These are phyloP conservation scores for Corylus americana DNA, from an alignment of 306 rosid species.

Conservation along the genomic window DNA sequence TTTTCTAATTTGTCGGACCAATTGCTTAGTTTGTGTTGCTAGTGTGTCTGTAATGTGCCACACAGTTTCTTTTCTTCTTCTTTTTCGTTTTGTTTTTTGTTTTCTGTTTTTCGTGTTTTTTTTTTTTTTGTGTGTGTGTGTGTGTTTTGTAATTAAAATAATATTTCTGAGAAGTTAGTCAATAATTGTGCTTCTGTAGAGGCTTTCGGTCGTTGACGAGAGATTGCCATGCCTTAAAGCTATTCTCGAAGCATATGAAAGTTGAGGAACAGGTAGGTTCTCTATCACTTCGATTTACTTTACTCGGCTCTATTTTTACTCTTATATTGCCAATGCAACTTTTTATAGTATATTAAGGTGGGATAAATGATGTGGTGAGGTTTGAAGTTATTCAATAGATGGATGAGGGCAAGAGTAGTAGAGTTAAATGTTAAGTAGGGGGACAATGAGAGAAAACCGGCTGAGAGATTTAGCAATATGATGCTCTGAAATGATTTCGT, in stretches of 20 bases:
- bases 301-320: not conserved
- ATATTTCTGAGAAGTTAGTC: constrained; percentile 5
- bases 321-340: not conserved
- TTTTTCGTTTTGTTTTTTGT: too few relatives aligned
- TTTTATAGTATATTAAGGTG: not conserved
- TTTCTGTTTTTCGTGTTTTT: too few relatives aligned
- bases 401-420: not conserved
- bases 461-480: not conserved
- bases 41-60: not conserved
- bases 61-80: not conserved
- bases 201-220: constrained; percentile 68
- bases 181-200: constrained; percentile 33
- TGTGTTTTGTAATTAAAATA: not conserved
- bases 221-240: constrained; percentile 70
- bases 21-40: not conserved
- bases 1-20: not conserved
- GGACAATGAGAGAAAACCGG: too few relatives aligned
- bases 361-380: not conserved
- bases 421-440: not conserved
- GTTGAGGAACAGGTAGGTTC: constrained; percentile 68
- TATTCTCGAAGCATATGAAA: constrained; percentile 92
- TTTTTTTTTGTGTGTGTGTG: not conserved
- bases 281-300: not conserved
- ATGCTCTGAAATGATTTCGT: not conserved
- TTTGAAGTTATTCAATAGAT: not conserved